Percentiles rank a stretch among this genome's conserved stretches.
Conservation (phyloP, 2,329 filamentous ascomycete species). For the Torrubiellomyces zombiae region DNA sequence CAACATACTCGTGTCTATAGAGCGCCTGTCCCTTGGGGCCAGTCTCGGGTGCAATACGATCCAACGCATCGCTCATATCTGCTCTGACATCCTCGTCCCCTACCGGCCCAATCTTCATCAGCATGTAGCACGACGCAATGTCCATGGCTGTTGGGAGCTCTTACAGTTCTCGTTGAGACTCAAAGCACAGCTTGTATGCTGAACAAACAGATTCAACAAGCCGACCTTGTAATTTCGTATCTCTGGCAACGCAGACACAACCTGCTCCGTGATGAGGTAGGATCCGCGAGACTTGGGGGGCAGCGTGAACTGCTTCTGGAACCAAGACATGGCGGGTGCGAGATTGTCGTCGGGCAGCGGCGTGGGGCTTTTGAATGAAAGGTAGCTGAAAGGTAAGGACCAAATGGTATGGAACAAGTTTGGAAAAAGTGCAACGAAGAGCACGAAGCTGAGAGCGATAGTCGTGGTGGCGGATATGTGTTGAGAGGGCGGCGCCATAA, state of each 20-base stretch:
- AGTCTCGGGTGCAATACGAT: slow-evolving; percentile 66
- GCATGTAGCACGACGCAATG: no score
- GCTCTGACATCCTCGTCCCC: slow-evolving; percentile 66
- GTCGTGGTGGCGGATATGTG: slow-evolving; percentile 22
- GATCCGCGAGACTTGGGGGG: slow-evolving; percentile 63
- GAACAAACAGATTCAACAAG: slow-evolving; percentile 75
- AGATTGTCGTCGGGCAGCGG: slow-evolving; percentile 7
- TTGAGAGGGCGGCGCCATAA: slow-evolving; percentile 6
- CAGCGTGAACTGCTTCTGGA: slow-evolving; percentile 71
- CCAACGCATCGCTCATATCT: slow-evolving; percentile 89
- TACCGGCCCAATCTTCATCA: no score
- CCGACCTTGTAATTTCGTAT: slow-evolving; percentile 71
- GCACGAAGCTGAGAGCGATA: slow-evolving; percentile 27
- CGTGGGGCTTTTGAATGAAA: slow-evolving; percentile 18
- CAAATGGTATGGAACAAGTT: slow-evolving; percentile 33
- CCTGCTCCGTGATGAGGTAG: slow-evolving; percentile 73
- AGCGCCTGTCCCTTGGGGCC: slow-evolving; percentile 57
- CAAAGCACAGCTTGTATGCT: slow-evolving; percentile 86
- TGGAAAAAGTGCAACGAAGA: slow-evolving; percentile 36
- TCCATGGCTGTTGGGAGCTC: slow-evolving; percentile 35
- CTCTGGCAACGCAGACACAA: slow-evolving; percentile 59
- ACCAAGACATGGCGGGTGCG: slow-evolving; percentile 48
- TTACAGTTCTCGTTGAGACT: slow-evolving; percentile 79
- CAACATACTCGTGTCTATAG: slow-evolving; percentile 51
- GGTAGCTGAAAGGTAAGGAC: slow-evolving; percentile 27